Base-by-base conservation (phyloP, 768 basidiomycete genomes). In the Suillus clintonianus region DNA sequence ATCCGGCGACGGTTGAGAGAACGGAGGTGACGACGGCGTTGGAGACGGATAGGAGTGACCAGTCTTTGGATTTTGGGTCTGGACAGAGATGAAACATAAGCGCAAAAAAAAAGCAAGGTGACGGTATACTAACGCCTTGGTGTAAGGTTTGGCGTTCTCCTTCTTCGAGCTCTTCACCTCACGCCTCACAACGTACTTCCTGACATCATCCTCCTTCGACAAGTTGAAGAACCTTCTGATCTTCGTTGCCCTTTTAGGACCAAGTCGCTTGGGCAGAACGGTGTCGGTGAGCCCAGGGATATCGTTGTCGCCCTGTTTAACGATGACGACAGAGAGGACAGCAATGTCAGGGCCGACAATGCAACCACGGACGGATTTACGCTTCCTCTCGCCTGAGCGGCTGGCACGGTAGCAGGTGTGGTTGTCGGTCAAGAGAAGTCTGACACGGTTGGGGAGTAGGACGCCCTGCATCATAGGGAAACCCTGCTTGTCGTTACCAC, bases 381-480 rank as follows among this genome's bases (percentile, higher is more conserved):
- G 92, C 86, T 93, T 95, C 81, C 97, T 93, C 82, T 99, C 96
- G 74, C 97, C 97, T 56, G 84, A 80, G 78, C 95, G 92, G 75
- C 95, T 92, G 69, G 84, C 78, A 71, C 97, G 94, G 87, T 93
- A 98, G 87, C 97, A 99, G 37, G 96, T 97, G 89, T 99, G 97
- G 59, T 95, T 95, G 78, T 97, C 93, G 67, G 92, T 72, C 76
- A 99, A 92, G 73, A 99, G 92, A 68, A 99, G 91, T 66, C 87
- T 84, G 71, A 96, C 94, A 86, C 97, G 95, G 83, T 94, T 77
- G 64, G 94, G 94, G 72, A 97, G 86, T 65, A 99, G 91, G 69
- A 98, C 92, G 82, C 97, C 96, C 83, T 99, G 97, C 82, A 99
- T 99, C 95, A 98, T 97, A 55, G 95, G 95, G 86, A 97, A 97